A percentile compares a stretch with the other conserved stretches of the same genome.
phyloP scores from a whole-genome alignment of 2,329 filamentous ascomycete species.

The Aureobasidium namibiae region DNA sequence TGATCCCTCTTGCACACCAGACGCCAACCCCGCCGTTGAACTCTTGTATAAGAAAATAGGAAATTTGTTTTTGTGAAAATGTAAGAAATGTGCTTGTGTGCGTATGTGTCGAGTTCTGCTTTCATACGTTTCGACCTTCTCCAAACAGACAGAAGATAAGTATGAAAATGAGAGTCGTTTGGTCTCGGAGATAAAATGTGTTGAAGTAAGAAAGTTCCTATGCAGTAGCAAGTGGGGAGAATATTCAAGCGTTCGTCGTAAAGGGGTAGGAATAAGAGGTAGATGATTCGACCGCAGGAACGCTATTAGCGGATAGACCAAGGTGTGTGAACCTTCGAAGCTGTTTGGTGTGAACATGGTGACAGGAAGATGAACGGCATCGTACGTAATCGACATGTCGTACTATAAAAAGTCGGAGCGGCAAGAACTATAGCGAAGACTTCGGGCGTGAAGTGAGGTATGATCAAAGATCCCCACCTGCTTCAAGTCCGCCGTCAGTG shows the following conservation, averaged over 20 bases:
- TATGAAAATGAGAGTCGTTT: constrained; percentile 7
- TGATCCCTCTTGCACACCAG: not conserved
- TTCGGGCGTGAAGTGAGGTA: not conserved
- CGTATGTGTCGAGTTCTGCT: not conserved
- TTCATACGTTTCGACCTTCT: not conserved
- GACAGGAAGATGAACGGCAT: not conserved
- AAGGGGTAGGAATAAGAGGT: not conserved
- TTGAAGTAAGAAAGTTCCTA: not conserved
- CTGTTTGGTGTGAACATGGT: not conserved
- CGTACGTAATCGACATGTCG: not conserved
- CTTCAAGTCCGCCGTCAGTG: constrained; percentile 19
- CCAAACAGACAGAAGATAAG: constrained; percentile 4
- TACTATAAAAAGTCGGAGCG: not conserved
- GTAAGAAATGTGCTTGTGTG: constrained; percentile 1
- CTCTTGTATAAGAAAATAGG: not conserved
- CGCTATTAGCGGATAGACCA: not conserved
- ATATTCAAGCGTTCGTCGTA: constrained; percentile 7
- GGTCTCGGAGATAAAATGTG: constrained; percentile 6
- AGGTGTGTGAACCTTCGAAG: not conserved
- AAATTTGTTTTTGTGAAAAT: constrained; percentile 3
- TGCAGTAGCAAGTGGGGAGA: not conserved
- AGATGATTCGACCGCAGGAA: not conserved
- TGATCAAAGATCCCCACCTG: constrained; percentile 16
- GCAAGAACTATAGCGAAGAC: not conserved
- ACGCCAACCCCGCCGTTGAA: constrained; percentile 2